Evolutionary conservation across 805 yeast species (phyloP), one percentile per base, ranked within the genome.

Genomic region (Cyberlindnera sargentensis): DNA sequence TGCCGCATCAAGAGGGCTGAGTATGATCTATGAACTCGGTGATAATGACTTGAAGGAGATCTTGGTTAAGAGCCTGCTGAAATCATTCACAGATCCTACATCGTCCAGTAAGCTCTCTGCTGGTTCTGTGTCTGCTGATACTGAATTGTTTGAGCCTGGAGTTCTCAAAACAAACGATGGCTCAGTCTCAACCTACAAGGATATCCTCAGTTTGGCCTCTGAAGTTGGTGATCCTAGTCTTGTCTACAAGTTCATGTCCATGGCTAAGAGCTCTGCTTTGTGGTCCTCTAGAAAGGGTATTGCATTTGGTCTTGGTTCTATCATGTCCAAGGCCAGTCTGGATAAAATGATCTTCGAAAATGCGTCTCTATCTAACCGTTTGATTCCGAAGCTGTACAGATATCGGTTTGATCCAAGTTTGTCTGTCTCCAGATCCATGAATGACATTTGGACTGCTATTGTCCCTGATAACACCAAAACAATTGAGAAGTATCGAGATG

Each of bases 211-310:
- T 53, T 68, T 91, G 40, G 97, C 99, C 0, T 79, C 93, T 1
- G 99, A 91, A 58, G 95, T 89, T 8, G 98, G 98, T 28, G 96
- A 91, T 62, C 96, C 98, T 10, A 77, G 93, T 51, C 73, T 91
- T 50, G 96, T 91, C 4, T 91, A 91, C 64, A 86, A 88, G 58
- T 91, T 91, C 60, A 88, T 91, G 96, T 80, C 95, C 0, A 66
- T 91, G 44, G 95, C 97, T 0, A 82, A 86, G 49, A 82, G 82
- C 41, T 86, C 96, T 0, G 80, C 93, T 0, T 64, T 90, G 23
- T 91, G 99, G 99, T 77, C 95, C 0, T 85, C 96, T 0, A 72
- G 95, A 59, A 86, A 85, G 51, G 99, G 98, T 41, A 80, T 89
- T 55, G 98, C 98, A 0, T 91, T 86, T 66, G 97, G 98, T 0